Percentiles rank a stretch among this genome's conserved stretches.
Conservation (phyloP, 306 rosid species). For the Malus sieversii region DNA sequence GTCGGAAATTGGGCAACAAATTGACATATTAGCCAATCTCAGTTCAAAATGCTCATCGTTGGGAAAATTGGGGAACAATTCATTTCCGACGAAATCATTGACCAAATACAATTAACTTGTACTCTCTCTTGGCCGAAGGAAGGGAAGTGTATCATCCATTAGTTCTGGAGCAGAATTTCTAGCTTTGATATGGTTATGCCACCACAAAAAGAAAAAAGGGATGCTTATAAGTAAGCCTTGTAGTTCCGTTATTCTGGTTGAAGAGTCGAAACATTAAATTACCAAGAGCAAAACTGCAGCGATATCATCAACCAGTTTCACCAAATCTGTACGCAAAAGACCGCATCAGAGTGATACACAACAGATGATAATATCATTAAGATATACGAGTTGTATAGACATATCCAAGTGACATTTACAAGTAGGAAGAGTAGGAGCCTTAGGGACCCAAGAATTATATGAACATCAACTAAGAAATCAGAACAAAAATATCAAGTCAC, state of each 20-base stretch:
- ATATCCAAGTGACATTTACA: not conserved
- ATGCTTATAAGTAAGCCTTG: constrained; percentile 2
- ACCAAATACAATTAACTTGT: not conserved
- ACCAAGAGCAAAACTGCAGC: constrained; percentile 91
- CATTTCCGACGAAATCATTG: no score
- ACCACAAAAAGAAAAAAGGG: not conserved
- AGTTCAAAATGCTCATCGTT: not conserved
- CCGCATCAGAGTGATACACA: constrained; percentile 7
- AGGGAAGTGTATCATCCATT: not conserved
- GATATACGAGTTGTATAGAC: not conserved
- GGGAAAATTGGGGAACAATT: not conserved
- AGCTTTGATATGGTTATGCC: constrained; percentile 10
- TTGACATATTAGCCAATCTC: not conserved
- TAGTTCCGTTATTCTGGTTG: not conserved
- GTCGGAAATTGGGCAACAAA: constrained; percentile 1
- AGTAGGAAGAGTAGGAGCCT: not conserved
- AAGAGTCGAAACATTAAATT: constrained; percentile 13
- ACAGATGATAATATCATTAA: constrained; percentile 1
- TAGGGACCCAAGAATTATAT: not conserved
- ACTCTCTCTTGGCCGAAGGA: not conserved
- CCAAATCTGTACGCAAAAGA: constrained; percentile 64
- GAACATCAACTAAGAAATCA: not conserved
- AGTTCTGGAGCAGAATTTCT: constrained; percentile 11
- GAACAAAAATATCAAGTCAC: not conserved
- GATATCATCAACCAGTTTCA: constrained; percentile 80